Percentiles rank a stretch among this genome's conserved stretches.
Evolutionary conservation across 495 filamentous ascomycete genomes (phyloP).

Genomic region (Penicilliopsis zonata): DNA sequence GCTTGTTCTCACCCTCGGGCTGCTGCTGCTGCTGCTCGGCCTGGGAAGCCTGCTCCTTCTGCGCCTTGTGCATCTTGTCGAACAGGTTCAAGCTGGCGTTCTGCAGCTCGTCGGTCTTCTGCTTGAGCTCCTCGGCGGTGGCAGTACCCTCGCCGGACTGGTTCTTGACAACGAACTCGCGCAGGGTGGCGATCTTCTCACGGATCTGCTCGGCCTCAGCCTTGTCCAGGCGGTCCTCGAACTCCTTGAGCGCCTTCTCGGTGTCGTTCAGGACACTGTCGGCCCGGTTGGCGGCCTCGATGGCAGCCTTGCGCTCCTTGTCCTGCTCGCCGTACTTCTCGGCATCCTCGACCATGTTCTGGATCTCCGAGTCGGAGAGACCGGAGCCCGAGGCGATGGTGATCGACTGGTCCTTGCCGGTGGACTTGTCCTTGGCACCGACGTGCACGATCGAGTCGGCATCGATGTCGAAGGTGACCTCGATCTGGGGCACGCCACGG

Average conservation of each 20-base stretch:
- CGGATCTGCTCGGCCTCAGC: slow-evolving; percentile 79
- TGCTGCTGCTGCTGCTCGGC: slow-evolving; percentile 22
- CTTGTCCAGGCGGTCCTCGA: slow-evolving; percentile 93
- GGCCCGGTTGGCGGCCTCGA: slow-evolving; percentile 91
- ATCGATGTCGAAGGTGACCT: slow-evolving; percentile 99
- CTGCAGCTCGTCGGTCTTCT: slow-evolving; percentile 96
- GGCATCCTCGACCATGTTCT: slow-evolving; percentile 92
- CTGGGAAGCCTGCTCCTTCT: slow-evolving; percentile 56
- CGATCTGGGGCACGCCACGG: slow-evolving; percentile 94
- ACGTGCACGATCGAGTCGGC: slow-evolving; percentile 99
- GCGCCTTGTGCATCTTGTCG: slow-evolving; percentile 99
- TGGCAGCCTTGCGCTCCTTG: slow-evolving; percentile 93
- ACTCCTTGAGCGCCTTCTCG: slow-evolving; percentile 96
- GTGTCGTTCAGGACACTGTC: slow-evolving; percentile 96
- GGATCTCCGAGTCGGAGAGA: slow-evolving; percentile 89
- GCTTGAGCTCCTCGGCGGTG: slow-evolving; percentile 86
- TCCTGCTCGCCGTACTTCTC: slow-evolving; percentile 92
- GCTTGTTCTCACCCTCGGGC: slow-evolving; percentile 61
- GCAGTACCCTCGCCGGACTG: slow-evolving; percentile 81
- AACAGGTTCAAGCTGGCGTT: slow-evolving; percentile 91
- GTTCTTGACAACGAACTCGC: slow-evolving; percentile 88
- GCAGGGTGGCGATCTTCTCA: slow-evolving; percentile 83
- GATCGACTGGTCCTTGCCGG: slow-evolving; percentile 99
- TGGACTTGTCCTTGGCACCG: slow-evolving; percentile 97
- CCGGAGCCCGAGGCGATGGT: slow-evolving; percentile 97